Conservation (phyloP, 805 yeast species). For the Trichomonascus vanleenenianus region DNA sequence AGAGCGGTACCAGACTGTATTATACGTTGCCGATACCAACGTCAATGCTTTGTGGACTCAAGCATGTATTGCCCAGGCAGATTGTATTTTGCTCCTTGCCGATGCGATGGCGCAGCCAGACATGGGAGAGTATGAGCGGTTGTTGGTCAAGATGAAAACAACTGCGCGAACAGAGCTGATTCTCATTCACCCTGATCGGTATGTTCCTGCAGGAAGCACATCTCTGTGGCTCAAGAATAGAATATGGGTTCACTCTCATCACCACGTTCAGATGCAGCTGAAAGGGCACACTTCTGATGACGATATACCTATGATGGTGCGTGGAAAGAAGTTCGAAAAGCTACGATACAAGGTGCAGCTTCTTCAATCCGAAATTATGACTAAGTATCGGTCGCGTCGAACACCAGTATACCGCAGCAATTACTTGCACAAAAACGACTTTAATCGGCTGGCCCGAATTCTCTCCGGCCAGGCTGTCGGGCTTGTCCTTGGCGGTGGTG, state of each 20-base stretch:
- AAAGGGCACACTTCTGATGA: not conserved
- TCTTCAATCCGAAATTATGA: conserved; percentile 27
- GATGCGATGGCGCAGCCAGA: conserved; percentile 68
- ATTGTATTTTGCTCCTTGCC: conserved; percentile 82
- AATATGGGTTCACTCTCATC: conserved; percentile 89
- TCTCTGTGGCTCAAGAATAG: conserved; percentile 77
- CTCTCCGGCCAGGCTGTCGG: conserved; percentile 92
- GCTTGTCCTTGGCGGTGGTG: conserved; percentile 93
- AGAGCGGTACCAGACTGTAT: conserved; percentile 79
- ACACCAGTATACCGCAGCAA: conserved; percentile 27
- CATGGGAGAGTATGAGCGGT: conserved; percentile 78
- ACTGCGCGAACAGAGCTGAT: conserved; percentile 85
- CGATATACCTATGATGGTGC: conserved; percentile 14
- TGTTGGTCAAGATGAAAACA: conserved; percentile 65
- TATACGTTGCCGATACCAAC: conserved; percentile 82
- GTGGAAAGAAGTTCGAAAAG: conserved; percentile 10
- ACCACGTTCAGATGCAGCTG: conserved; percentile 67
- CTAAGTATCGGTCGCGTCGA: conserved; percentile 21
- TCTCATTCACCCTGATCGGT: conserved; percentile 72
- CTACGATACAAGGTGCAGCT: conserved; percentile 27
- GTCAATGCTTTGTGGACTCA: conserved; percentile 82
- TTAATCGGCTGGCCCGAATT: conserved; percentile 80
- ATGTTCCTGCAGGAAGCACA: conserved; percentile 79
- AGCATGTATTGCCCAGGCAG: conserved; percentile 92
- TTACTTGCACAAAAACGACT: conserved; percentile 73